Evolutionary conservation across 2,329 filamentous ascomycete genomes (phyloP).

Genomic region (Monilinia vaccinii-corymbosi): DNA sequence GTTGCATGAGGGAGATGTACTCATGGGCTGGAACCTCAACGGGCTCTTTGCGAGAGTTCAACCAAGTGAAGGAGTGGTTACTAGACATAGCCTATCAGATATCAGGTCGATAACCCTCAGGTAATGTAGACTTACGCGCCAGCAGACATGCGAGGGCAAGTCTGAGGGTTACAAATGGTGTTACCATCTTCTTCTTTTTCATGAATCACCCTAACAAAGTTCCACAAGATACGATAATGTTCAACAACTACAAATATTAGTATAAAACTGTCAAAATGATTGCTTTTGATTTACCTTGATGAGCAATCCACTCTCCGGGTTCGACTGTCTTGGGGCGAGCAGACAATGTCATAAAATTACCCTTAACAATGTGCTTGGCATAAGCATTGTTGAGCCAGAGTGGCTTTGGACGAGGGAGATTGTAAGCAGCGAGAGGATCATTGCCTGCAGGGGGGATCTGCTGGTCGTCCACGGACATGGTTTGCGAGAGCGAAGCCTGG

Average conservation of each 20-base stretch:
- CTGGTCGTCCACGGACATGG: slow-evolving; percentile 59
- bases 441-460: slow-evolving; percentile 25
- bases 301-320: slow-evolving; percentile 89
- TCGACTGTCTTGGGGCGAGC: slow-evolving; percentile 90
- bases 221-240: slow-evolving; percentile 81
- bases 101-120: neutral
- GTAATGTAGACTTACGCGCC: slow-evolving; percentile 59
- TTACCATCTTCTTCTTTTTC: slow-evolving; percentile 71
- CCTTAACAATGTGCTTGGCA: slow-evolving; percentile 84
- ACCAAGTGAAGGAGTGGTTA: slow-evolving; percentile 95
- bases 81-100: slow-evolving; percentile 29
- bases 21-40: slow-evolving; percentile 87
- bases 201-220: slow-evolving; percentile 81
- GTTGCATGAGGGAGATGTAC: slow-evolving; percentile 92
- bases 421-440: slow-evolving; percentile 50
- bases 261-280: slow-evolving; percentile 14
- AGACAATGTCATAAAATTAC: slow-evolving; percentile 94
- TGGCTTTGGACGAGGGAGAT: slow-evolving; percentile 57
- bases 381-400: slow-evolving; percentile 68
- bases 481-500: slow-evolving; percentile 55
- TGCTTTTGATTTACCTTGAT: slow-evolving; percentile 60
- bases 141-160: slow-evolving; percentile 88
- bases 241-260: slow-evolving; percentile 62
- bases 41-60: slow-evolving; percentile 77
- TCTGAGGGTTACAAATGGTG: slow-evolving; percentile 73